A percentile compares a stretch with the other conserved stretches of the same genome.
phyloP scores from a whole-genome alignment of 345 rosid genomes.

The Salix udensis region DNA sequence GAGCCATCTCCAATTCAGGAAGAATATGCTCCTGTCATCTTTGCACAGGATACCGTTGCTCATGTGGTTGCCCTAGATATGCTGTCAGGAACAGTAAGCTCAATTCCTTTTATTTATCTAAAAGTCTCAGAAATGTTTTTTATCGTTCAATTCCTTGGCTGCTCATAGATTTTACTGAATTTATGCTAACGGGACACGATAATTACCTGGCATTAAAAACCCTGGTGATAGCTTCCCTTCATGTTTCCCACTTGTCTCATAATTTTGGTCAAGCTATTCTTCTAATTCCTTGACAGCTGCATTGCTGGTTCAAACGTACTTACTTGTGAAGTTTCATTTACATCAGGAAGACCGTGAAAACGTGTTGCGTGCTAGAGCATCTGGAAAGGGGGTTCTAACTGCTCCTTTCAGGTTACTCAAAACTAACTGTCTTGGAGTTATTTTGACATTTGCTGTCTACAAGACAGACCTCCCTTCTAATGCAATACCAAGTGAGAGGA shows the following conservation, averaged over 20 bases:
- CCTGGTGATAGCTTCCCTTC: neutral
- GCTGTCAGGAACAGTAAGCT: constrained; percentile 87
- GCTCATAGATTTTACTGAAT: neutral
- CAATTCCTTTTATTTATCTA: constrained; percentile 12
- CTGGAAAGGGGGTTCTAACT: constrained; percentile 88
- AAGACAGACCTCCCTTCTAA: constrained; percentile 71
- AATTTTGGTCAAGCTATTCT: neutral
- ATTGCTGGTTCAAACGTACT: neutral
- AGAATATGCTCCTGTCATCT: constrained; percentile 98
- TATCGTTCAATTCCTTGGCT: constrained; percentile 1
- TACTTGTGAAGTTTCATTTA: constrained; percentile 4
- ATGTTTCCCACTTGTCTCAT: neutral
- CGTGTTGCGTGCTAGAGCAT: constrained; percentile 78
- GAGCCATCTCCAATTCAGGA: constrained; percentile 81
- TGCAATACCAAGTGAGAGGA: constrained; percentile 77
- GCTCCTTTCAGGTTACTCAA: constrained; percentile 90
- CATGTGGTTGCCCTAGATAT: constrained; percentile 87
- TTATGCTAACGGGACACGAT: neutral
- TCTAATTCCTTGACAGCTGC: neutral
- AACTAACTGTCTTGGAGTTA: constrained; percentile 90
- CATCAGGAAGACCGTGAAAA: constrained; percentile 89
- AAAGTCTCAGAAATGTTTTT: neutral
- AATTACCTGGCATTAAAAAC: neutral
- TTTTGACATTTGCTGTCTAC: constrained; percentile 90
- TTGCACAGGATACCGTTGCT: constrained; percentile 91